These are phyloP conservation scores for Glomus cerebriforme DNA, from an alignment of 192 early-diverging fungal genomes.

Conservation along the genomic window DNA sequence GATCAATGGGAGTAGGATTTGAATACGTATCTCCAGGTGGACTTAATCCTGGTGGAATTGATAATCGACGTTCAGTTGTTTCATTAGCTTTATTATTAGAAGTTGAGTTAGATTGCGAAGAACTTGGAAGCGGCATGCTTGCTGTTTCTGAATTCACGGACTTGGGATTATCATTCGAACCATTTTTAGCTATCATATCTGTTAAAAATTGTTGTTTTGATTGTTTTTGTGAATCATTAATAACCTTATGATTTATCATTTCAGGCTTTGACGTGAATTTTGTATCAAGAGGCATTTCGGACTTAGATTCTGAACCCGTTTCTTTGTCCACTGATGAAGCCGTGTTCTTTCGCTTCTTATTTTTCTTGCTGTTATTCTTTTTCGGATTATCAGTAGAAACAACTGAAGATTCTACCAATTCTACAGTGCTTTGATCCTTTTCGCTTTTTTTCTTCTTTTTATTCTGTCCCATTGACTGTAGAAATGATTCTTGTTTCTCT, in stretches of 20 bases:
- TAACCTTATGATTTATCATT: not conserved
- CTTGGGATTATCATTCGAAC: not conserved
- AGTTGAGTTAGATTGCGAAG: not conserved
- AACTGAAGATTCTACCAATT: not conserved
- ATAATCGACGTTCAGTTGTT: not conserved
- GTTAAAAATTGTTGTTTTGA: not conserved
- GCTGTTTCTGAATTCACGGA: not conserved
- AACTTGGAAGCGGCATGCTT: not conserved
- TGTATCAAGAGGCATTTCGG: not conserved
- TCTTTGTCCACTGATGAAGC: not conserved
- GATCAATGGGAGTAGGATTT: not conserved
- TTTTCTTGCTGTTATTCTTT: slow-evolving; percentile 23
- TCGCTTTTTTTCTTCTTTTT: slow-evolving; percentile 14
- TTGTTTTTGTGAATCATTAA: not conserved
- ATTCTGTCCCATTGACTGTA: slow-evolving; percentile 51
- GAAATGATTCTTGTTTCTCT: slow-evolving; percentile 52
- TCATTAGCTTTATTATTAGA: not conserved
- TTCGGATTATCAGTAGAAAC: not conserved
- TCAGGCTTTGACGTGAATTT: not conserved
- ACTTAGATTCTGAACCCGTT: not conserved
- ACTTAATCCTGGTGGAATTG: not conserved
- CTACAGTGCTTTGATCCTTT: not conserved
- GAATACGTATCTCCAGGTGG: not conserved
- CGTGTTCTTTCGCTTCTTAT: not conserved
- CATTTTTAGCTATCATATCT: not conserved